These are phyloP conservation scores for Heimioporus sp. DNA, from an alignment of 768 basidiomycete genomes.

Conservation along the genomic window DNA sequence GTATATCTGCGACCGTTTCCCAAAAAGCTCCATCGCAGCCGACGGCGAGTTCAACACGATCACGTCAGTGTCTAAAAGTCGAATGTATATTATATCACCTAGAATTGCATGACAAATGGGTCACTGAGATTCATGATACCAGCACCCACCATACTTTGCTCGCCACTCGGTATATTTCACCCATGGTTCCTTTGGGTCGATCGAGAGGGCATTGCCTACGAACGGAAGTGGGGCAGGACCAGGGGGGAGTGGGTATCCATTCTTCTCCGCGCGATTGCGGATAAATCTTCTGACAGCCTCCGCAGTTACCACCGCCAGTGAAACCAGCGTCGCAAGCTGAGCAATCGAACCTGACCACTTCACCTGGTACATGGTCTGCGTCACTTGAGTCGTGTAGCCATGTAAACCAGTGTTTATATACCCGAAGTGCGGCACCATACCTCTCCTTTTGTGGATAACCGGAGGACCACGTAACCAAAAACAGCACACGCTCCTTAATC, in stretches of 20 bases:
- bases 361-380: too few species aligned
- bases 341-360: background rate
- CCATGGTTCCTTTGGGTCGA: constrained; percentile 2
- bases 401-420: too few species aligned
- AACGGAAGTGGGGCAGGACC: constrained; percentile 9
- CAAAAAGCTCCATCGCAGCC: too few species aligned
- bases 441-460: too few species aligned
- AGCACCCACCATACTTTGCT: constrained; percentile 4
- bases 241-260: constrained; percentile 8
- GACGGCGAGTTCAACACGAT: too few species aligned
- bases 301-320: background rate
- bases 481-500: too few species aligned
- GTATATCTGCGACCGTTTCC: too few species aligned
- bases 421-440: too few species aligned
- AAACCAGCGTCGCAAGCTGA: background rate
- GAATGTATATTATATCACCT: constrained; percentile 46
- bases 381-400: too few species aligned
- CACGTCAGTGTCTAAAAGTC: constrained; percentile 41
- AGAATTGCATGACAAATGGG: background rate
- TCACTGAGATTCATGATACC: background rate
- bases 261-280: background rate
- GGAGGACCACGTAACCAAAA: too few species aligned
- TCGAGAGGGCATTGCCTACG: background rate
- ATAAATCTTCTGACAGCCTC: background rate
- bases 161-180: too few species aligned